Evolutionary conservation across 495 filamentous ascomycete genomes (phyloP), one percentile per base, ranked within the genome.

Genomic region (Gamarada debralockiae): DNA sequence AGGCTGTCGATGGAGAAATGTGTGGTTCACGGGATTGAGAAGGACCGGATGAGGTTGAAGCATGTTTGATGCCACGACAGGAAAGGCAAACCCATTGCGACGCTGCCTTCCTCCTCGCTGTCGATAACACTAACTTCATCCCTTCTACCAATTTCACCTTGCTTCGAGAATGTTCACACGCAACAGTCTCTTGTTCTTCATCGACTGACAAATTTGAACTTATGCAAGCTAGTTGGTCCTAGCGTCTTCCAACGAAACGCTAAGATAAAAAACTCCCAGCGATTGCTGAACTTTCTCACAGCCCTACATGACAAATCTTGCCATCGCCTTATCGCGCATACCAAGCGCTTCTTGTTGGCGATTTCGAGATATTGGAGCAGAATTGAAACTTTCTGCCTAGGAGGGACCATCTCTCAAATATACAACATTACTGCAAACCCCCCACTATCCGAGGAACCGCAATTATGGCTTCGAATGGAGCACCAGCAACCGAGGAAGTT

Each of bases 401-500:
- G 10, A 29, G 10, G 27, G 27, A 29, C 27, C 27, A 29, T 29
- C 10, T 10, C n/a, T n/a, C n/a, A n/a, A 29, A 4, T 29, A 29
- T 29, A 4, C 5, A 29, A n/a, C n/a, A n/a, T n/a, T n/a, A n/a
- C n/a, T n/a, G n/a, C n/a, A n/a, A 29, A 10, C 27, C 10, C 27
- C 27, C 4, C 27, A 29, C 27, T 29, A 29, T 29, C 27, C 27
- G 27, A 29, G 27, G 27, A 5, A 29, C 10, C 27, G 27, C 10
- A 29, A 10, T 29, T 29, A 29, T 29, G 27, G 27, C 27, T 29
- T 29, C 27, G 10, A 29, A 10, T 29, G 27, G 27, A 5, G 5
- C n/a, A n/a, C n/a, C n/a, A n/a, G n/a, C 27, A 29, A 34, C 39
- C 49, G 61, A 64, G 24, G 61, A 65, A 43, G 56, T 81, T 47